Evolutionary conservation across 1,284 basidiomycete genomes (phyloP).

Genomic region (Singerocomus inundabilis): DNA sequence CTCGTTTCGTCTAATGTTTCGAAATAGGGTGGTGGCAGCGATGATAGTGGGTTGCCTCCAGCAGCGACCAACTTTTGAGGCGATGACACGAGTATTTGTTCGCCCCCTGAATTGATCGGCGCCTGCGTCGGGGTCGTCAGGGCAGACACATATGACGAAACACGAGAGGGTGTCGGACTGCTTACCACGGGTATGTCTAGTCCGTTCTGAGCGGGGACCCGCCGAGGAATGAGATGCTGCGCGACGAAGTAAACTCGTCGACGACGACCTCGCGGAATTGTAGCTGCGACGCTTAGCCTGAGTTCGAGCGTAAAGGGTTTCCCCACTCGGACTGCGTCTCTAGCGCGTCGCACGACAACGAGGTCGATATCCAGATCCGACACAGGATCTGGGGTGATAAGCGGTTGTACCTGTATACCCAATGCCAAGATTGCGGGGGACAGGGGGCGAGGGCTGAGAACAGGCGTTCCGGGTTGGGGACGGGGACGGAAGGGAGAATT

Average conservation of each 20-base stretch:
- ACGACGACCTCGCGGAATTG: constrained; percentile 36
- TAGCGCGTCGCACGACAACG: constrained; percentile 51
- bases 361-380: constrained; percentile 58
- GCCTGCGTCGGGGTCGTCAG: constrained; percentile 39
- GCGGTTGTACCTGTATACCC: constrained; percentile 18
- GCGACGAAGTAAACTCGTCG: constrained; percentile 52
- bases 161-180: constrained; percentile 6
- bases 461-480: constrained; percentile 38
- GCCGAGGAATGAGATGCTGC: constrained; percentile 57
- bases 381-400: constrained; percentile 17
- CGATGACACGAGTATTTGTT: constrained; percentile 48
- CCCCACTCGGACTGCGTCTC: constrained; percentile 45
- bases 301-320: constrained; percentile 58
- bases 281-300: constrained; percentile 47
- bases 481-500: constrained; percentile 51
- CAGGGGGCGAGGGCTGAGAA: constrained; percentile 42
- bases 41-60: constrained; percentile 28
- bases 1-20: constrained; percentile 37
- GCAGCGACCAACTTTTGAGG: constrained; percentile 31
- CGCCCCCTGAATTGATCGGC: constrained; percentile 43
- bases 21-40: constrained; percentile 50
- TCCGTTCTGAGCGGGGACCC: constrained; percentile 18
- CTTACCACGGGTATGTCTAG: constrained; percentile 8
- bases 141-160: constrained; percentile 47
- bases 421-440: constrained; percentile 42